Percentiles rank a stretch among this genome's conserved stretches.
Evolutionary conservation across 306 rosid genomes (phyloP).

Genomic region (Castanopsis chinensis): DNA sequence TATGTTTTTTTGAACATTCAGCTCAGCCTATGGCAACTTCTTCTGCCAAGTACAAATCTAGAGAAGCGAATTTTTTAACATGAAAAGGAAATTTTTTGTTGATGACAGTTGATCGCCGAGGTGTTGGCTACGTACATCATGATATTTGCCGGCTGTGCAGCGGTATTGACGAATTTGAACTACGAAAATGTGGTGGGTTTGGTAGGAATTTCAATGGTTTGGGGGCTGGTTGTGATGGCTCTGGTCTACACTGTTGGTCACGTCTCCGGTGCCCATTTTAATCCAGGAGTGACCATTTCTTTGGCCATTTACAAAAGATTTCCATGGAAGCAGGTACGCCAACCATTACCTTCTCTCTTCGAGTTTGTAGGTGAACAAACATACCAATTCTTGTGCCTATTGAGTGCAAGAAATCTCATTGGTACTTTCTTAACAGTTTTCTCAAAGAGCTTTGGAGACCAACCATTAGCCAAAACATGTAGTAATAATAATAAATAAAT

Average conservation of each 20-base stretch:
- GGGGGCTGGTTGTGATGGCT: constrained; percentile 59
- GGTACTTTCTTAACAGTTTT: too few relatives aligned
- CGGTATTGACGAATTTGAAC: constrained; percentile 56
- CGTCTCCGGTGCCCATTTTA: constrained; percentile 63
- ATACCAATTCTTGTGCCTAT: too few relatives aligned
- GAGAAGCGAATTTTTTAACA: not conserved
- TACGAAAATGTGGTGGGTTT: constrained; percentile 35
- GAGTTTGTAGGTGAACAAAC: too few relatives aligned
- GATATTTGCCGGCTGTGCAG: constrained; percentile 73
- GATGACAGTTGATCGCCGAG: constrained; percentile 71
- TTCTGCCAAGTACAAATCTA: not conserved
- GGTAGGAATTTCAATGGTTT: constrained; percentile 61
- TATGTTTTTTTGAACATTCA: not conserved
- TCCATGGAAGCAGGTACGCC: constrained; percentile 58
- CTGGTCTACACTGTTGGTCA: constrained; percentile 39
- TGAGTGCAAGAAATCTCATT: not conserved
- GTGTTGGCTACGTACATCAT: constrained; percentile 68
- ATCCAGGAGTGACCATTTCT: constrained; percentile 57
- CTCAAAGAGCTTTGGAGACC: too few relatives aligned
- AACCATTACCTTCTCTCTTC: not conserved
- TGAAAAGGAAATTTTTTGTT: not conserved
- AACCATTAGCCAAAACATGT: too few relatives aligned
- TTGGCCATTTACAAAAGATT: constrained; percentile 50
- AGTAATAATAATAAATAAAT: too few relatives aligned
- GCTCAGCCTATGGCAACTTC: too few relatives aligned